Evolutionary conservation across 331 rosid genomes (phyloP).

Genomic region (Spiraea crenata): DNA sequence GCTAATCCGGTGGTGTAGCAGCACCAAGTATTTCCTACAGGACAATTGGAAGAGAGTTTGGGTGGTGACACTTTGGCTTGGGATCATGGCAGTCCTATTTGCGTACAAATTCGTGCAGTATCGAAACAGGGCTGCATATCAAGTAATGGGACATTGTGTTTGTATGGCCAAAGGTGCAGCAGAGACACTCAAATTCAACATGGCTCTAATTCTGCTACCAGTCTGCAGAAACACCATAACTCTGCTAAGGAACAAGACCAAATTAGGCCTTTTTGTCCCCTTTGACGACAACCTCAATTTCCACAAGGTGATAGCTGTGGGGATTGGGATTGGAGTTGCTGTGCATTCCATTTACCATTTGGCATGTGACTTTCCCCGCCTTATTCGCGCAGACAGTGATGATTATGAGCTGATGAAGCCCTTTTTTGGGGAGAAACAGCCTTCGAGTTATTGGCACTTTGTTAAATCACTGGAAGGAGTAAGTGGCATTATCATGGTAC

Average conservation of each 20-base stretch:
- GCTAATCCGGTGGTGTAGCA: conserved; percentile 38
- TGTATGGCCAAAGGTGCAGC: conserved; percentile 92
- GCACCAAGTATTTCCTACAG: conserved; percentile 47
- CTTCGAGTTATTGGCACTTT: conserved; percentile 51
- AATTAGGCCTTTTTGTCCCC: conserved; percentile 47
- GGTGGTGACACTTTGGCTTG: conserved; percentile 58
- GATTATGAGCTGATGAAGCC: conserved; percentile 23
- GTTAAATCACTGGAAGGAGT: conserved; percentile 57
- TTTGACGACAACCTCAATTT: conserved; percentile 75
- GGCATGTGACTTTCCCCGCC: conserved; percentile 74
- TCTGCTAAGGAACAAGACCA: conserved; percentile 58
- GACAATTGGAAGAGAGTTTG: conserved; percentile 80
- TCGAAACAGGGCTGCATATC: conserved; percentile 38
- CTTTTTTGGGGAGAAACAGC: conserved; percentile 47
- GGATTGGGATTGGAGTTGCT: conserved; percentile 49
- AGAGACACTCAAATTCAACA: conserved; percentile 79
- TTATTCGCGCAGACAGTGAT: conserved; percentile 36
- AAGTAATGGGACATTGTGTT: conserved; percentile 80
- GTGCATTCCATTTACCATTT: conserved; percentile 62
- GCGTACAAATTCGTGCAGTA: conserved; percentile 56
- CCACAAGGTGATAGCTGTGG: conserved; percentile 71
- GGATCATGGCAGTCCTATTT: conserved; percentile 55
- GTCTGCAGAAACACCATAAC: conserved; percentile 82
- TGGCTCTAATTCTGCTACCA: conserved; percentile 78
- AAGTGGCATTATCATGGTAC: conserved; percentile 60